phyloP scores from a whole-genome alignment of 2,329 filamentous ascomycete species.

The Epichloe sp. region DNA sequence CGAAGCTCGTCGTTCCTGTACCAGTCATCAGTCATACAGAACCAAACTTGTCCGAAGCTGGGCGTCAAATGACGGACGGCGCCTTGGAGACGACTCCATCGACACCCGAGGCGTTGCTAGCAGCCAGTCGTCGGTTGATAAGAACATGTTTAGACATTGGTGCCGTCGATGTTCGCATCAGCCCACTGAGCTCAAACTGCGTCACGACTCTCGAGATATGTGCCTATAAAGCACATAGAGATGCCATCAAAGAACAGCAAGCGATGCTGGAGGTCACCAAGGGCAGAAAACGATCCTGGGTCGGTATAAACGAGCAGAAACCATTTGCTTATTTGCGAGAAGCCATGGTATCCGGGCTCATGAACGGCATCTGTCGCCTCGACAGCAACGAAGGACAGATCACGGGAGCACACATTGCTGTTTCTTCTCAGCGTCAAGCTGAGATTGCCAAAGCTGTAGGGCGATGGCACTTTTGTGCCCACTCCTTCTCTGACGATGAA shows the following conservation, averaged over 20 bases:
- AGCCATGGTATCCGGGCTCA: conserved; percentile 83
- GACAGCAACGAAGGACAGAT: conserved; percentile 49
- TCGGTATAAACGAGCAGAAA: conserved; percentile 71
- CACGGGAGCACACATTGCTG: conserved; percentile 51
- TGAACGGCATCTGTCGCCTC: conserved; percentile 75
- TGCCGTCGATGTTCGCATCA: conserved; percentile 72
- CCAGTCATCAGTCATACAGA: conserved; percentile 35
- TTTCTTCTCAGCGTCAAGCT: conserved; percentile 51
- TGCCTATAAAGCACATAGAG: conserved; percentile 69
- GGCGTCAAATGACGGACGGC: conserved; percentile 24
- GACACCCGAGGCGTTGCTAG: conserved; percentile 14
- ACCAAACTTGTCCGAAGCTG: conserved; percentile 12
- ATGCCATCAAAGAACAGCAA: conserved; percentile 60
- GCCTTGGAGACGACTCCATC: conserved; percentile 21
- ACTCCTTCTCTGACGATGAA: conserved; percentile 82
- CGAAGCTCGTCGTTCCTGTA: conserved; percentile 43
- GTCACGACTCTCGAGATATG: conserved; percentile 68
- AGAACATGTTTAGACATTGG: conserved; percentile 72
- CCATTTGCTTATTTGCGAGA: conserved; percentile 83
- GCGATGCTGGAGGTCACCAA: conserved; percentile 59
- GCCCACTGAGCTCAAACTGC: conserved; percentile 61
- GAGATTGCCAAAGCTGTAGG: conserved; percentile 58
- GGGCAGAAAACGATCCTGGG: conserved; percentile 79
- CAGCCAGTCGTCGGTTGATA: conserved; percentile 31
- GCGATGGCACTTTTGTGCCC: conserved; percentile 72